These are phyloP conservation scores for Aspergillus costaricaensis DNA, from an alignment of 2,329 filamentous ascomycete genomes.

Conservation along the genomic window DNA sequence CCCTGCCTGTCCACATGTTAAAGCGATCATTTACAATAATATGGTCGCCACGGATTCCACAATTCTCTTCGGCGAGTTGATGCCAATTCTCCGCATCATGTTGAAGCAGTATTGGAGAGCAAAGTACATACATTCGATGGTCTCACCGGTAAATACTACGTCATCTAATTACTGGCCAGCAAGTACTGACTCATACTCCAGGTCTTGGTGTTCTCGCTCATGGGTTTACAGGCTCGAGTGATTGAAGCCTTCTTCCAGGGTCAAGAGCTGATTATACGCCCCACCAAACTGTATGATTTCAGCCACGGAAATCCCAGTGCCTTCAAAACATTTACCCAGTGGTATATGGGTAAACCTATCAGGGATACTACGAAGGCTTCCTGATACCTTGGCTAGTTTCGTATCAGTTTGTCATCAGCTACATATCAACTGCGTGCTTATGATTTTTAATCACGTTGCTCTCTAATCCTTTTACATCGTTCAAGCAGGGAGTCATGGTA, in stretches of 20 bases:
- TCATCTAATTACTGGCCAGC: not conserved
- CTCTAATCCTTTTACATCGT: not conserved
- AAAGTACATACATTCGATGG: slow-evolving; percentile 14
- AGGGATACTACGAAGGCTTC: not conserved
- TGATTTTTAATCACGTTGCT: not conserved
- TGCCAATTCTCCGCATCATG: slow-evolving; percentile 18
- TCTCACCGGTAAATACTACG: slow-evolving; percentile 14
- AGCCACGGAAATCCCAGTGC: slow-evolving; percentile 3
- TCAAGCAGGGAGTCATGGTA: not conserved
- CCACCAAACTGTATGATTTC: slow-evolving; percentile 20
- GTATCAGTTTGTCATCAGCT: not conserved
- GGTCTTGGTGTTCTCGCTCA: slow-evolving; percentile 21
- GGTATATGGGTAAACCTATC: not conserved
- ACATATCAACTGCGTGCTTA: not conserved
- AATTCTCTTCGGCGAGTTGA: slow-evolving; percentile 18
- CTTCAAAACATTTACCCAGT: slow-evolving; percentile 13
- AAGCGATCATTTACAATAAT: slow-evolving; percentile 21
- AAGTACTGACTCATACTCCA: slow-evolving; percentile 8
- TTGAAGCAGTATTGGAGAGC: slow-evolving; percentile 11
- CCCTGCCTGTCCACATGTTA: slow-evolving; percentile 15
- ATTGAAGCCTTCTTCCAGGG: slow-evolving; percentile 21
- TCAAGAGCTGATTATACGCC: slow-evolving; percentile 13
- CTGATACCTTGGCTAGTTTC: not conserved
- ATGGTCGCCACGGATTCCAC: slow-evolving; percentile 12
- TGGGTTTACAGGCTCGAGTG: slow-evolving; percentile 17